Evolutionary conservation across 768 basidiomycete species (phyloP).

Genomic region (Auriscalpium vulgare): DNA sequence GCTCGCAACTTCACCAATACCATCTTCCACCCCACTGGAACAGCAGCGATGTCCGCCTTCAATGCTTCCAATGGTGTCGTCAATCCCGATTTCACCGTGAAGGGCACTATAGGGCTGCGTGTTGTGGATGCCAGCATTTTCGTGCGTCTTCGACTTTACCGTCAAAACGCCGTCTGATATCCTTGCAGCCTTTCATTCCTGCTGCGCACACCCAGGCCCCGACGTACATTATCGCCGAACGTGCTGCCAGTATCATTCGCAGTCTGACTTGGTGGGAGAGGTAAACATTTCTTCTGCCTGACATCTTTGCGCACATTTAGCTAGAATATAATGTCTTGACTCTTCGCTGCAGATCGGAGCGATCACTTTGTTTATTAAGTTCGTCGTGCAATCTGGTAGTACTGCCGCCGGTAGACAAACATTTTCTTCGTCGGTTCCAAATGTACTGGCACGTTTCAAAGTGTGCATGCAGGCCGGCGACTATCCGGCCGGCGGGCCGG

Average conservation of each 20-base stretch:
- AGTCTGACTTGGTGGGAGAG: too few relatives aligned
- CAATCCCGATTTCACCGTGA: slow-evolving; percentile 13
- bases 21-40: slow-evolving; percentile 3
- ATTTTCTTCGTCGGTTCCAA: too few relatives aligned
- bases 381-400: too few relatives aligned
- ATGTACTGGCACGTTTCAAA: too few relatives aligned
- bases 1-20: not conserved
- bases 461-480: too few relatives aligned
- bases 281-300: too few relatives aligned
- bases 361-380: too few relatives aligned
- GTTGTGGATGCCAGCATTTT: slow-evolving; percentile 12
- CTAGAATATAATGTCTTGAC: too few relatives aligned
- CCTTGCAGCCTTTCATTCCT: slow-evolving; percentile 9
- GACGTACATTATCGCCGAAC: not conserved
- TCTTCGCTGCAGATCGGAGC: too few relatives aligned
- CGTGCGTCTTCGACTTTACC: not conserved
- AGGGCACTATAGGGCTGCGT: slow-evolving; percentile 9
- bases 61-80: not conserved
- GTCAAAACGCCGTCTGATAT: not conserved
- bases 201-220: not conserved
- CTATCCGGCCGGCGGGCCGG: too few relatives aligned
- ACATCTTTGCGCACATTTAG: too few relatives aligned
- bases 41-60: not conserved
- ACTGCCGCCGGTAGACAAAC: too few relatives aligned
- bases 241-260: not conserved